These are phyloP conservation scores for Solanum lycopersicoides DNA, from an alignment of 257 asterid species.

Conservation along the genomic window DNA sequence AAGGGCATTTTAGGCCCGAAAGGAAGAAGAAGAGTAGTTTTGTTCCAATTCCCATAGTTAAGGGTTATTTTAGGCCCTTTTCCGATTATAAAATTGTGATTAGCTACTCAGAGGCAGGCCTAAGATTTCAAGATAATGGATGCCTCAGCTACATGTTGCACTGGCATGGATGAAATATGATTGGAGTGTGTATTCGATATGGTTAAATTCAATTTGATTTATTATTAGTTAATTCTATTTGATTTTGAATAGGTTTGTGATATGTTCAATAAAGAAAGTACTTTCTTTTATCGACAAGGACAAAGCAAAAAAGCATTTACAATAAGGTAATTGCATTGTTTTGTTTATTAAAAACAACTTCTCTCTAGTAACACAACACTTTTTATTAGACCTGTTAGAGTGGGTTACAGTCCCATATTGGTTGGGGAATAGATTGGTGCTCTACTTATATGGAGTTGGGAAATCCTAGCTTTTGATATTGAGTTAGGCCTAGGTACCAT, in stretches of 20 bases:
- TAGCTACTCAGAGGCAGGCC: background rate
- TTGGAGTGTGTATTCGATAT: too few species aligned
- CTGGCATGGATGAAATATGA: background rate
- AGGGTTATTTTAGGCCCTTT: too few species aligned
- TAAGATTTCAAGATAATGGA: background rate
- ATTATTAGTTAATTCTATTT: background rate
- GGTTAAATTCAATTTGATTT: background rate
- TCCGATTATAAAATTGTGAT: background rate
- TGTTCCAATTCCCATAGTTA: too few species aligned
- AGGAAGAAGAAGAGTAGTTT: too few species aligned
- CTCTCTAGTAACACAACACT: background rate
- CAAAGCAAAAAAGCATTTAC: background rate
- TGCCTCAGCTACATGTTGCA: background rate
- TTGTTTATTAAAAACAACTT: background rate
- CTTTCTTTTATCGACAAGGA: background rate
- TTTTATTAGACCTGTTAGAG: background rate
- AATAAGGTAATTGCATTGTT: background rate
- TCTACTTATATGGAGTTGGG: background rate
- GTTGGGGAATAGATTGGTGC: background rate
- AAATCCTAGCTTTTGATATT: background rate
- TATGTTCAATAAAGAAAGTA: background rate
- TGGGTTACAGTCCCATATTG: background rate
- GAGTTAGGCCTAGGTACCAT: background rate
- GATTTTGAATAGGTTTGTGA: too few species aligned
- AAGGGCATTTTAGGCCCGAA: too few species aligned